phyloP scores from a whole-genome alignment of 768 basidiomycete genomes.

The Phylloporus arenicola region DNA sequence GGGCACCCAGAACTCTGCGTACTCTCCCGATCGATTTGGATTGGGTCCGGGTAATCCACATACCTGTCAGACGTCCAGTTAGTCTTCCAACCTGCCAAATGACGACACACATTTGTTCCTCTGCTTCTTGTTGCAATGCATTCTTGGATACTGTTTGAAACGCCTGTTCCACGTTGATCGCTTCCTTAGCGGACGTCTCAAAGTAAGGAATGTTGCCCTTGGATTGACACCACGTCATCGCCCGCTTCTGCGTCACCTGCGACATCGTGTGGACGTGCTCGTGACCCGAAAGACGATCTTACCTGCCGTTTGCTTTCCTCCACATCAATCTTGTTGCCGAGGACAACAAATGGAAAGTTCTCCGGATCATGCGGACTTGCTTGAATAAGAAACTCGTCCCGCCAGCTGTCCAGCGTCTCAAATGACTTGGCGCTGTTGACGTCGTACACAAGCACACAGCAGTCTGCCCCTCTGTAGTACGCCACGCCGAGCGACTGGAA shows the following conservation, averaged over 20 bases:
- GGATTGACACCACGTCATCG: constrained; percentile 99
- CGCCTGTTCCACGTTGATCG: constrained; percentile 99
- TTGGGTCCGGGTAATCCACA: constrained; percentile 98
- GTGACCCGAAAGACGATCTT: constrained; percentile 14
- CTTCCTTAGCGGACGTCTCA: constrained; percentile 99
- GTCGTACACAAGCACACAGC: constrained; percentile 98
- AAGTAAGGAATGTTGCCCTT: constrained; percentile 99
- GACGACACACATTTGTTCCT: constrained; percentile 79
- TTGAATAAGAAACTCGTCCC: constrained; percentile 98
- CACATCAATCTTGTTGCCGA: constrained; percentile 99
- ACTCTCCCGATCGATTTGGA: constrained; percentile 91
- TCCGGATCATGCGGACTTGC: constrained; percentile 98
- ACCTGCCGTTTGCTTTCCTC: constrained; percentile 99
- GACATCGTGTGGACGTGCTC: not conserved
- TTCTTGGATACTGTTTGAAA: constrained; percentile 99
- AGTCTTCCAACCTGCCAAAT: constrained; percentile 7
- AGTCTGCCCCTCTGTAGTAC: constrained; percentile 98
- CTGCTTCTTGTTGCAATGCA: constrained; percentile 93
- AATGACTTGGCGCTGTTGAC: constrained; percentile 99
- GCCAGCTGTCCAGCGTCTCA: constrained; percentile 97
- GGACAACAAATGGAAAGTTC: constrained; percentile 98
- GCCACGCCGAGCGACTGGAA: constrained; percentile 99
- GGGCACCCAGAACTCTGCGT: constrained; percentile 90
- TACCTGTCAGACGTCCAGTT: constrained; percentile 52
- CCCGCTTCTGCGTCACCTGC: constrained; percentile 97